Evolutionary conservation across 805 yeast genomes (phyloP), one percentile per base, ranked within the genome.

Genomic region (Lipomyces yamadae): DNA sequence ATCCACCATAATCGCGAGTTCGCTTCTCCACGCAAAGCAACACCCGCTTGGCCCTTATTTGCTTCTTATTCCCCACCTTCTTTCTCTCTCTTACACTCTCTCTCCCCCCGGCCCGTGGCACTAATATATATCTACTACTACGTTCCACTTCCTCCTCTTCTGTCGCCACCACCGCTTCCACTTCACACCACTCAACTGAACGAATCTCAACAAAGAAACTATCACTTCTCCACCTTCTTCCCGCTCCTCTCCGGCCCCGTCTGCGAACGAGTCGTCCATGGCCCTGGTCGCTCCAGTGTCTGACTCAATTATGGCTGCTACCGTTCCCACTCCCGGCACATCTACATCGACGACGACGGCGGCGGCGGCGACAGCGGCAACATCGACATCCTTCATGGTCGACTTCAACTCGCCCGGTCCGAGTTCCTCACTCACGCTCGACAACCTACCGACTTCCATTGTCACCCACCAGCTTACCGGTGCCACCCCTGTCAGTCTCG

Each of bases 401-500:
- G 55, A 52, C 34, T 52, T 52, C 13, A 30, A 29, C 45, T 33
- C 58, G 3, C 37, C 58, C 8, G 58, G 30, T 24, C 34, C 58
- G 2, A 24, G 24, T 24, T 29, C 29, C 11, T 56, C 58, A 18
- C 1, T 56, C 29, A 29, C 7, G n/a, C n/a, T 52, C 55, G 55
- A 52, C 55, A 6, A 34, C 29, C 32, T 29, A n/a, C 55, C 32
- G 8, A 52, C 55, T 13, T 52, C 55, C 15, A 52, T 55, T 42
- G 29, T 10, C 58, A 11, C 33, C 58, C 39, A 18, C 42, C 48
- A 42, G 48, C 48, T 42, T 10, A 52, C 55, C n/a, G 34, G 34
- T 7, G 55, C 34, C 29, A 52, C 55, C n/a, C 55, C 55, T 7
- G 55, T 32, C 55, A 32, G 34, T 53, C 42, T 56, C 34, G 24